A percentile compares a stretch with the other conserved stretches of the same genome.
These are phyloP conservation scores for Penicillium maclennaniae DNA, from an alignment of 495 filamentous ascomycete species.

Conservation along the genomic window DNA sequence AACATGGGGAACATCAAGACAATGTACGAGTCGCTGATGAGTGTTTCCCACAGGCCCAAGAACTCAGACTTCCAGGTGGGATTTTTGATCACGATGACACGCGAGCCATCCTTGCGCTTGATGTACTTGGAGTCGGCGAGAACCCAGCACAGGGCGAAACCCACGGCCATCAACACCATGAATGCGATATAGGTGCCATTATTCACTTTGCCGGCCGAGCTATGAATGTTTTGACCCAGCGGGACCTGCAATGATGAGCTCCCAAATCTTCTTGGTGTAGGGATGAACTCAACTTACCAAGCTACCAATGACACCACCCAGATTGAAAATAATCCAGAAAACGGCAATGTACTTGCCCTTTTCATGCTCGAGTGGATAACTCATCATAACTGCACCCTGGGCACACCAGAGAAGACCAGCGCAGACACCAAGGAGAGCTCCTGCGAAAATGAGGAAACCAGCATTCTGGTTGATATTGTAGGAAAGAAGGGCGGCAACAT, in stretches of 20 bases:
- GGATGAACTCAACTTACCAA: constrained; percentile 47
- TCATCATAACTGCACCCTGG: constrained; percentile 95
- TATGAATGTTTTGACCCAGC: constrained; percentile 75
- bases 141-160: constrained; percentile 66
- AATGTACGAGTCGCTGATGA: constrained; percentile 71
- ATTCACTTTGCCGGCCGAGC: constrained; percentile 55
- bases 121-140: constrained; percentile 76
- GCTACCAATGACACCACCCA: constrained; percentile 85
- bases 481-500: constrained; percentile 70
- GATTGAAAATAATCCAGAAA: constrained; percentile 96
- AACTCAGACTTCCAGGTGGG: constrained; percentile 79
- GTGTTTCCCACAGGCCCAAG: constrained; percentile 69
- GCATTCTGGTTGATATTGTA: constrained; percentile 74
- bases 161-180: constrained; percentile 77
- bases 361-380: constrained; percentile 73
- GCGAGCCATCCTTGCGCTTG: constrained; percentile 76
- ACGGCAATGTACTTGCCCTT: constrained; percentile 87
- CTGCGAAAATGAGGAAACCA: constrained; percentile 56
- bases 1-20: constrained; percentile 86
- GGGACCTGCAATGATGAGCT: constrained; percentile 51
- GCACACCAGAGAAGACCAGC: constrained; percentile 88
- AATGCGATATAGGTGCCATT: constrained; percentile 91
- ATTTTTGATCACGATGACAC: constrained; percentile 81
- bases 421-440: constrained; percentile 63
- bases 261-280: neutral